Evolutionary conservation across 148 eudicot species (phyloP).

Genomic region (Pharnaceum exiguum): DNA sequence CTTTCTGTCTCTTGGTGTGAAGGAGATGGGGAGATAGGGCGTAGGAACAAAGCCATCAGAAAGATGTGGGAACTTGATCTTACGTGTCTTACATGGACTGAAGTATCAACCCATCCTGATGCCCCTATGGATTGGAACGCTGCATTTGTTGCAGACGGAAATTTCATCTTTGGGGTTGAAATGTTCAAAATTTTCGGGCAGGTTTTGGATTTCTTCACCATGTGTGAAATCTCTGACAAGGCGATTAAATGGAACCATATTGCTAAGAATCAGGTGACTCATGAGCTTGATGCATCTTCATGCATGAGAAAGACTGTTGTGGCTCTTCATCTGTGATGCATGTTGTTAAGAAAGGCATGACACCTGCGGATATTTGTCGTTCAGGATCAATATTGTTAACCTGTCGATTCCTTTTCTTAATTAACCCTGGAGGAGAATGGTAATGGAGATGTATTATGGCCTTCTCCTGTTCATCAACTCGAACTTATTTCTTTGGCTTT

Average conservation of each 20-base stretch:
- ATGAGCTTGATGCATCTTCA: constrained; percentile 77
- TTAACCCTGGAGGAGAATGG: too few relatives aligned
- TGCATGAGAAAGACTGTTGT: constrained; percentile 81
- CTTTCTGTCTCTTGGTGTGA: constrained; percentile 98
- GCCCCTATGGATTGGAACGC: constrained; percentile 90
- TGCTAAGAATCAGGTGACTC: constrained; percentile 60
- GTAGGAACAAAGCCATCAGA: constrained; percentile 90
- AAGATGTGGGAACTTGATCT: constrained; percentile 92
- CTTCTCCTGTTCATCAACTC: too few relatives aligned
- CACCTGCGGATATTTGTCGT: too few relatives aligned
- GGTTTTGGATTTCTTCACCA: constrained; percentile 82
- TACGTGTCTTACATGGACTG: constrained; percentile 51
- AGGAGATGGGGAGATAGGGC: constrained; percentile 93
- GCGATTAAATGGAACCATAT: constrained; percentile 62
- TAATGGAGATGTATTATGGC: too few relatives aligned
- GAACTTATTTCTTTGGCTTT: too few relatives aligned
- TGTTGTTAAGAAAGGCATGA: too few relatives aligned
- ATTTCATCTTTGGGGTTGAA: constrained; percentile 76
- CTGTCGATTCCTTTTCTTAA: too few relatives aligned
- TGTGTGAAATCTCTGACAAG: constrained; percentile 46
- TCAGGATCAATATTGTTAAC: too few relatives aligned
- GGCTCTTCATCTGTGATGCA: constrained; percentile 53
- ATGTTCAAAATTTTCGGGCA: constrained; percentile 97
- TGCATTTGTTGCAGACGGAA: constrained; percentile 68
- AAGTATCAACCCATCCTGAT: constrained; percentile 71